These are phyloP conservation scores for Chlamydomonas schloesseri DNA, from an alignment of 139 green algal species.

Conservation along the genomic window DNA sequence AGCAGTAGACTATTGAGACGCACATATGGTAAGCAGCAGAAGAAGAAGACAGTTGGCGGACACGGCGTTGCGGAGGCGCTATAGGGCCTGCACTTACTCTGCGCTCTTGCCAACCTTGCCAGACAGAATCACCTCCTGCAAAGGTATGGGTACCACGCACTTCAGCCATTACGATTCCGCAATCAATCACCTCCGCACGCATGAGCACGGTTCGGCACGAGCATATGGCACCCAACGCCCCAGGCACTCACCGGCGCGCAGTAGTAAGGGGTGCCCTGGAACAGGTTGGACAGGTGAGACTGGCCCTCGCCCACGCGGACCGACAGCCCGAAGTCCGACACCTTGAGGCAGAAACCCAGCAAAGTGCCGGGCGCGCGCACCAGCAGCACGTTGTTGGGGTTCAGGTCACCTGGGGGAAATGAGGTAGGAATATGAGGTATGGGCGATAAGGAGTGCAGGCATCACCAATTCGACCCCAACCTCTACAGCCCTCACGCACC, in stretches of 20 bases:
- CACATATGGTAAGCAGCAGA: background rate
- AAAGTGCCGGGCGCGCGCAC: background rate
- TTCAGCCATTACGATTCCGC: too few relatives aligned
- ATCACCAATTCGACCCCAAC: background rate
- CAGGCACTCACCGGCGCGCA: conserved; percentile 17
- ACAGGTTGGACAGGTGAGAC: conserved; percentile 47
- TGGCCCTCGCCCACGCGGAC: conserved; percentile 32
- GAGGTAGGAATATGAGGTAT: background rate
- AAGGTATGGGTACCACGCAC: too few relatives aligned
- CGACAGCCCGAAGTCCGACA: conserved; percentile 45
- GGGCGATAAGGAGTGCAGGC: background rate
- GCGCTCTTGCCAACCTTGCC: conserved; percentile 35
- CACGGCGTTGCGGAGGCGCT: too few relatives aligned
- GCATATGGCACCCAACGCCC: too few relatives aligned
- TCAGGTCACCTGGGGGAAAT: conserved; percentile 48
- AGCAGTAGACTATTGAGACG: too few relatives aligned
- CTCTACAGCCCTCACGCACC: background rate
- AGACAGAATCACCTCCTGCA: conserved; percentile 38
- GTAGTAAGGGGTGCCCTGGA: conserved; percentile 47
- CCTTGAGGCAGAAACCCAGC: conserved; percentile 38
- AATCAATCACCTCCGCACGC: too few relatives aligned
- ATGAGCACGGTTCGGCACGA: too few relatives aligned
- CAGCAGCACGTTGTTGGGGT: conserved; percentile 49
- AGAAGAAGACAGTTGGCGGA: too few relatives aligned
- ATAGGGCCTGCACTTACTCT: conserved; percentile 2